Evolutionary conservation across 2,329 filamentous ascomycete species (phyloP).

Genomic region (Alternaria brassicae): DNA sequence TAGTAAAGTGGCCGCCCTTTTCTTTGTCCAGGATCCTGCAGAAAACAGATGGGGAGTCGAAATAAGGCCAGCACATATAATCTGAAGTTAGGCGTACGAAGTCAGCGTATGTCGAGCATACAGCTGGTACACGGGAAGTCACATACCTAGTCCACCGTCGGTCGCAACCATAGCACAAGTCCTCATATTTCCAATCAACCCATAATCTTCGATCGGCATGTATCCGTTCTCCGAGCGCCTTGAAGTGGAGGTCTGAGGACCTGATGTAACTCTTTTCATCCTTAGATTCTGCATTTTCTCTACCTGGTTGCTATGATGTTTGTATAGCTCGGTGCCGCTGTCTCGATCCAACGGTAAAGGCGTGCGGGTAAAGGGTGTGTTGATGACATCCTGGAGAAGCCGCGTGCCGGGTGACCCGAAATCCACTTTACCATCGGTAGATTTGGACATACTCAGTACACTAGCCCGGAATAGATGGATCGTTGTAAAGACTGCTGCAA

Average conservation of each 20-base stretch:
- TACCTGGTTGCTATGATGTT: slow-evolving; percentile 14
- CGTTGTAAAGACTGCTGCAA: slow-evolving; percentile 7
- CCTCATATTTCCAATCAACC: slow-evolving; percentile 81
- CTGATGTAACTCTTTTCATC: slow-evolving; percentile 14
- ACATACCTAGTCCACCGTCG: slow-evolving; percentile 59
- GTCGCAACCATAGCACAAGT: slow-evolving; percentile 60
- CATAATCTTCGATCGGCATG: slow-evolving; percentile 69
- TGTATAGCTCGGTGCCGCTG: slow-evolving; percentile 18
- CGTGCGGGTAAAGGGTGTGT: slow-evolving; percentile 11
- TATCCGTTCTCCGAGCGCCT: slow-evolving; percentile 37
- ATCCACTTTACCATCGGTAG: slow-evolving; percentile 4
- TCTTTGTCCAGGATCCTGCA: slow-evolving; percentile 76
- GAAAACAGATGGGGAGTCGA: slow-evolving; percentile 79
- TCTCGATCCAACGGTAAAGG: slow-evolving; percentile 12
- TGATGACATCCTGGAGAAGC: slow-evolving; percentile 21
- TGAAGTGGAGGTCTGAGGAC: slow-evolving; percentile 20
- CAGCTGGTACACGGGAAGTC: not conserved
- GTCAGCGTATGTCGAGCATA: slow-evolving; percentile 74
- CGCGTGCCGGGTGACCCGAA: slow-evolving; percentile 11
- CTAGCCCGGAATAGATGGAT: slow-evolving; percentile 12
- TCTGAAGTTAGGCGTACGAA: not conserved
- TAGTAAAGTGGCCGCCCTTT: slow-evolving; percentile 76
- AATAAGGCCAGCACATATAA: slow-evolving; percentile 64
- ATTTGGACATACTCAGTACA: slow-evolving; percentile 15
- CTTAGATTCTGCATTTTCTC: slow-evolving; percentile 23